Conservation (phyloP, 2,329 filamentous ascomycete species). For the Capronia americana region DNA sequence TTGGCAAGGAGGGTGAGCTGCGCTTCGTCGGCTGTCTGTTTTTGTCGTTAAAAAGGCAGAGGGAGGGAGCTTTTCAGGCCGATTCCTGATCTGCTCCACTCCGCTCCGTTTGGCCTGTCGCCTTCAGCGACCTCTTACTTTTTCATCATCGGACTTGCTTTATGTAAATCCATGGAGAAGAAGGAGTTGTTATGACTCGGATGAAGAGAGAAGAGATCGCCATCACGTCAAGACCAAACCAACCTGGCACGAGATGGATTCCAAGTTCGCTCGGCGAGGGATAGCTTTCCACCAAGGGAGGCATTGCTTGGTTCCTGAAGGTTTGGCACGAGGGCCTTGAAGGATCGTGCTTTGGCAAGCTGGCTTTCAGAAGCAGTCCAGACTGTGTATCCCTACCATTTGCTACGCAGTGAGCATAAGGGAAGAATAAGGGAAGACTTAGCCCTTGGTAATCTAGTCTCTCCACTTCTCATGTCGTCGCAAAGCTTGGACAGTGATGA, state of each 20-base stretch:
- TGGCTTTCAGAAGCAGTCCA: too few relatives aligned
- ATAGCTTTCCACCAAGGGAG: too few relatives aligned
- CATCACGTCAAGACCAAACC: not conserved
- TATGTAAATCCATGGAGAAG: slow-evolving; percentile 26
- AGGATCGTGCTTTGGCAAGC: too few relatives aligned
- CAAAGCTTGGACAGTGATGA: not conserved
- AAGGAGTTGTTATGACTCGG: not conserved
- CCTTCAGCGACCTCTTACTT: slow-evolving; percentile 17
- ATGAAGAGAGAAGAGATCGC: not conserved
- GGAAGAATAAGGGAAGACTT: not conserved
- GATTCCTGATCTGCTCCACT: slow-evolving; percentile 22
- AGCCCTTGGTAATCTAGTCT: not conserved
- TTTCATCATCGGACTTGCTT: slow-evolving; percentile 30
- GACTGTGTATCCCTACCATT: too few relatives aligned
- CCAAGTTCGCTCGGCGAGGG: too few relatives aligned
- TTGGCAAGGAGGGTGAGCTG: not conserved
- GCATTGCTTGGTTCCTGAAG: too few relatives aligned
- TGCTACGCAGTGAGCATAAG: not conserved
- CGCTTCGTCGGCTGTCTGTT: not conserved
- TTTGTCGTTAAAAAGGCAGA: not conserved
- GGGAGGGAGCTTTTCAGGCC: slow-evolving; percentile 9
- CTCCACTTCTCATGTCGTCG: not conserved
- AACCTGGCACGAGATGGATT: too few relatives aligned
- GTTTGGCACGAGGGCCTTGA: too few relatives aligned
- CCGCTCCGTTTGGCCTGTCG: not conserved